Percentiles rank a stretch among this genome's conserved stretches.
These are phyloP conservation scores for Artemisia tridentata DNA, from an alignment of 129 eudicot species.

Conservation along the genomic window DNA sequence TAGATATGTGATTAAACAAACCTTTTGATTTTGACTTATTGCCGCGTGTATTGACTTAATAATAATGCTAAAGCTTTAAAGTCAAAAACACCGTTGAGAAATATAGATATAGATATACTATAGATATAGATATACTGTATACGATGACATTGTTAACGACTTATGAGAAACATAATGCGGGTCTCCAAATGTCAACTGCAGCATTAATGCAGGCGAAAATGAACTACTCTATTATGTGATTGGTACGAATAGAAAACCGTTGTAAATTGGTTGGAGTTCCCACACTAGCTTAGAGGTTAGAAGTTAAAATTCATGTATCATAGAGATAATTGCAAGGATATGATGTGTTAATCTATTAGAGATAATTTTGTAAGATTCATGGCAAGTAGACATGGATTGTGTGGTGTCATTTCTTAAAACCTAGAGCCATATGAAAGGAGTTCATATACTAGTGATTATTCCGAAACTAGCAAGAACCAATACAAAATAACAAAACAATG, in stretches of 20 bases:
- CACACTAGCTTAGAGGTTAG: too few species aligned
- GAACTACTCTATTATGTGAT: constrained; percentile 5
- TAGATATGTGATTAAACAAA: constrained; percentile 11
- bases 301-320: too few species aligned
- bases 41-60: constrained; percentile 24
- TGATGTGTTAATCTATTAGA: too few species aligned
- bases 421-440: too few species aligned
- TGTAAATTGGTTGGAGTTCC: too few species aligned
- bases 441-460: too few species aligned
- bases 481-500: too few species aligned
- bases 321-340: too few species aligned
- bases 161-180: constrained; percentile 12
- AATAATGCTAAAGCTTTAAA: constrained; percentile 19
- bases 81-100: neutral
- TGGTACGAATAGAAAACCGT: neutral
- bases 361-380: too few species aligned
- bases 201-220: constrained; percentile 26
- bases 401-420: too few species aligned
- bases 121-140: neutral
- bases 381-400: too few species aligned
- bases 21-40: constrained; percentile 18
- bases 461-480: too few species aligned
- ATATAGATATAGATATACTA: neutral
- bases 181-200: constrained; percentile 24
- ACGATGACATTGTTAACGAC: neutral